A percentile compares a stretch with the other conserved stretches of the same genome.
Evolutionary conservation across 1,284 basidiomycete species (phyloP).

Genomic region (Cryptococcus sp.): DNA sequence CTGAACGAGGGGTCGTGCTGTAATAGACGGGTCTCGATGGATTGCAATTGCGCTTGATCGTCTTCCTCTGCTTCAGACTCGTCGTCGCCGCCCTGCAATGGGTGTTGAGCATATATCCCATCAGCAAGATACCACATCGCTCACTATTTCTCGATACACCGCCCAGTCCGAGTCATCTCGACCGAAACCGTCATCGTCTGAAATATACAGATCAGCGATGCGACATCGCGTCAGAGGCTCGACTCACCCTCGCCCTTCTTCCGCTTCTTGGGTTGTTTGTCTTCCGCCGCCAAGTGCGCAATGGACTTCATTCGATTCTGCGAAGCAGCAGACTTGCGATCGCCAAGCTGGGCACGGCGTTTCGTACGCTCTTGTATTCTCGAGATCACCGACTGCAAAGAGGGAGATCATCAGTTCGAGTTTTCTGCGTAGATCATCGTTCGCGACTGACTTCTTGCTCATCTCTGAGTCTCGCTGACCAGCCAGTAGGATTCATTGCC

Average conservation of each 20-base stretch:
- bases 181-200: conserved; percentile 88
- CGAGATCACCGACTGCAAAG: conserved; percentile 67
- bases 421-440: too few relatives aligned
- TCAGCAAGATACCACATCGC: conserved; percentile 24
- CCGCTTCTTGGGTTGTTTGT: conserved; percentile 67
- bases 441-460: conserved; percentile 71
- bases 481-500: conserved; percentile 66
- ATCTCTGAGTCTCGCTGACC: conserved; percentile 68
- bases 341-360: conserved; percentile 78
- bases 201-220: conserved; percentile 9
- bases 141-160: conserved; percentile 93
- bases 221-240: neutral
- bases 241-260: conserved; percentile 71
- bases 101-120: conserved; percentile 1
- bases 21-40: conserved; percentile 80
- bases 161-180: conserved; percentile 96
- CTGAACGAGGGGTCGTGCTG: conserved; percentile 82
- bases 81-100: conserved; percentile 69
- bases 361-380: conserved; percentile 84
- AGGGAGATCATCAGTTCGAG: neutral
- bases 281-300: conserved; percentile 83
- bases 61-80: conserved; percentile 97
- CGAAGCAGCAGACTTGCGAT: conserved; percentile 90
- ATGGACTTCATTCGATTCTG: conserved; percentile 98
- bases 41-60: conserved; percentile 70